Evolutionary conservation across 2,329 filamentous ascomycete species (phyloP).

Genomic region (Cercospora brassicicola): DNA sequence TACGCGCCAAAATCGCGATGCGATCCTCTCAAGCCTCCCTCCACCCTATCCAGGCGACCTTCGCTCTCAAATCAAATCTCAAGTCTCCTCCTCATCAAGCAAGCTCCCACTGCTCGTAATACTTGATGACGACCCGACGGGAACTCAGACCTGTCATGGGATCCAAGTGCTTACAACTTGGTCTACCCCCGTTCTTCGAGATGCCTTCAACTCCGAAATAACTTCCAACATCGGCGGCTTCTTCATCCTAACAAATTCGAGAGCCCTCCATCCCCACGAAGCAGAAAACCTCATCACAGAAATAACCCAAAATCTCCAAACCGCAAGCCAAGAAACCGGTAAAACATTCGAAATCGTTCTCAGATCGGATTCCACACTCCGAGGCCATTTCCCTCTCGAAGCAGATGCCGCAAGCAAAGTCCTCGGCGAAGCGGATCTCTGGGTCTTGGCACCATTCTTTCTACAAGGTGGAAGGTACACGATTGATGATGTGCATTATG

Average conservation of each 20-base stretch:
- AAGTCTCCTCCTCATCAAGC: slow-evolving; percentile 5
- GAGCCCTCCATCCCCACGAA: slow-evolving; percentile 53
- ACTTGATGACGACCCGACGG: slow-evolving; percentile 42
- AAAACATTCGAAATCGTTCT: slow-evolving; percentile 57
- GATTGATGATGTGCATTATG: slow-evolving; percentile 60
- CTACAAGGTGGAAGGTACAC: slow-evolving; percentile 60
- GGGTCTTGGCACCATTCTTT: slow-evolving; percentile 61
- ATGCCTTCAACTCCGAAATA: slow-evolving; percentile 44
- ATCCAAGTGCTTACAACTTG: slow-evolving; percentile 58
- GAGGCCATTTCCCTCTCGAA: slow-evolving; percentile 60
- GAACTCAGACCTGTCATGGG: slow-evolving; percentile 63
- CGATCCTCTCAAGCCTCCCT: slow-evolving; percentile 16
- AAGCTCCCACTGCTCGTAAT: slow-evolving; percentile 15
- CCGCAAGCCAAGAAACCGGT: slow-evolving; percentile 45
- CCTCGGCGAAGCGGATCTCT: slow-evolving; percentile 53
- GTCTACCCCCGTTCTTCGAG: slow-evolving; percentile 48
- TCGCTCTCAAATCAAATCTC: slow-evolving; percentile 13
- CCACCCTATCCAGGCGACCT: slow-evolving; percentile 14
- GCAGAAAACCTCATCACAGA: slow-evolving; percentile 52
- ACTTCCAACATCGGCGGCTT: slow-evolving; percentile 46
- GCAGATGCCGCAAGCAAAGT: slow-evolving; percentile 54
- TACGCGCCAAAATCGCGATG: slow-evolving; percentile 7
- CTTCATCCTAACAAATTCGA: slow-evolving; percentile 62
- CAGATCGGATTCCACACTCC: slow-evolving; percentile 57
- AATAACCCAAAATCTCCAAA: slow-evolving; percentile 54